A percentile compares a stretch with the other conserved stretches of the same genome.
Conservation (phyloP, 1,139 yeast species). For the Arxiozyma slooffiae region DNA sequence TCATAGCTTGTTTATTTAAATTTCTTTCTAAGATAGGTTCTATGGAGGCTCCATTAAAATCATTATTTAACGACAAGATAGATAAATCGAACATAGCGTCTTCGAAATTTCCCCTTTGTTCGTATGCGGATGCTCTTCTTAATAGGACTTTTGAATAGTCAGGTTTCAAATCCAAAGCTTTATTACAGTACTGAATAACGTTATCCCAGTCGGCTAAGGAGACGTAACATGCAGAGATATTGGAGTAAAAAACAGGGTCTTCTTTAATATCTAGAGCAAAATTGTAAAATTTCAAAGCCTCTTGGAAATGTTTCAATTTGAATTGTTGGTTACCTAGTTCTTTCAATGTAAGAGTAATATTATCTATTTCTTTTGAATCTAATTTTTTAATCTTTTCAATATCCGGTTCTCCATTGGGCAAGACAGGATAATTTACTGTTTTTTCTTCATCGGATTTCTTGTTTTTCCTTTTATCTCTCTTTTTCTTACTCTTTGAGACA, state of each 20-base stretch:
- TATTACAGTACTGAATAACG: conserved; percentile 79
- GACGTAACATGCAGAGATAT: conserved; percentile 91
- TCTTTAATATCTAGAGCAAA: conserved; percentile 64
- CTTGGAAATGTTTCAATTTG: conserved; percentile 56
- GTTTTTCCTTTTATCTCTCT: conserved; percentile 21
- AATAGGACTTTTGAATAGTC: conserved; percentile 82
- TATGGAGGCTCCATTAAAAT: conserved; percentile 66
- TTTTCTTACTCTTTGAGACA: conserved; percentile 29
- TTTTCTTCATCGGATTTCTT: conserved; percentile 36
- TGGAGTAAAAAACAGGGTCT: conserved; percentile 86
- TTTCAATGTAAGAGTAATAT: conserved; percentile 69
- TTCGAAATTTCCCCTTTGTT: conserved; percentile 61
- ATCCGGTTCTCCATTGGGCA: conserved; percentile 45
- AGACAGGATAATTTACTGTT: conserved; percentile 34
- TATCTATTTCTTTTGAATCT: conserved; percentile 47
- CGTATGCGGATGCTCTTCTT: conserved; percentile 79
- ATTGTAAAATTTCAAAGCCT: conserved; percentile 69
- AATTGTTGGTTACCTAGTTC: conserved; percentile 82
- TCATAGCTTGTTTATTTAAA: conserved; percentile 63
- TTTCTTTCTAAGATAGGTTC: conserved; percentile 84
- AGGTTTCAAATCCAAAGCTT: conserved; percentile 76
- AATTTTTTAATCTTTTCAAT: conserved; percentile 42
- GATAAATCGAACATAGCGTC: conserved; percentile 92
- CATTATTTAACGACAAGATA: conserved; percentile 67
- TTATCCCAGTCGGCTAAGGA: conserved; percentile 70